Percentiles rank a stretch among this genome's conserved stretches.
Conservation (phyloP, 164 flowering plant species). For the Akebia trifoliata region DNA sequence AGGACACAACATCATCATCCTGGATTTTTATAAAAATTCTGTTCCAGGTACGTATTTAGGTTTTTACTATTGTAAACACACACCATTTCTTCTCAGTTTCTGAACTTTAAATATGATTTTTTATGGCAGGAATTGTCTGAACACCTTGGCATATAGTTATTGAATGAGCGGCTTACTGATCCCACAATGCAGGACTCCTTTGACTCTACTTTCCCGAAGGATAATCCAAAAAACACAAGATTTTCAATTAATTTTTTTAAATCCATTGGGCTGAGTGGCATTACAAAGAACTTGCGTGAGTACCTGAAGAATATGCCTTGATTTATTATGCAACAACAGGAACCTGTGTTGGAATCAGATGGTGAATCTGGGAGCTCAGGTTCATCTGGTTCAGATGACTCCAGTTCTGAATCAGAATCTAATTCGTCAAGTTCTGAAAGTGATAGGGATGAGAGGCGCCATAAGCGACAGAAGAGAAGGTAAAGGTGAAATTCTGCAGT, state of each 20-base stretch:
- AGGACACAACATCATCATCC: conserved; percentile 95
- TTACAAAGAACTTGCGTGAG: conserved; percentile 79
- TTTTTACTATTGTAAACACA: background rate
- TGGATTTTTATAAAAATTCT: conserved; percentile 93
- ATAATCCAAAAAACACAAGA: conserved; percentile 83
- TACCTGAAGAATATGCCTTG: conserved; percentile 88
- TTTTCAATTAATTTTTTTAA: conserved; percentile 90
- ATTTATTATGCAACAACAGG: conserved; percentile 84
- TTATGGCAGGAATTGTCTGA: conserved; percentile 74
- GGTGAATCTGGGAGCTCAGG: conserved; percentile 39
- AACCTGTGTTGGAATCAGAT: conserved; percentile 46
- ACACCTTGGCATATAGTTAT: conserved; percentile 72
- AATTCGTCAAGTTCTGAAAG: conserved; percentile 34
- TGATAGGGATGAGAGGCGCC: conserved; percentile 23
- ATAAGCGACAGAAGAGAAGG: conserved; percentile 34
- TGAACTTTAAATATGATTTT: conserved; percentile 1
- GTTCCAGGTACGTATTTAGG: conserved; percentile 50
- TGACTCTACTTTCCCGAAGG: conserved; percentile 83
- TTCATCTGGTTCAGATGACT: conserved; percentile 29
- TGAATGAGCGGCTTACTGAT: conserved; percentile 76
- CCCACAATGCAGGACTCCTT: conserved; percentile 74
- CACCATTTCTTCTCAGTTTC: background rate
- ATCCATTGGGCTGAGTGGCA: conserved; percentile 91
- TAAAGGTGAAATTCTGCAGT: conserved; percentile 1
- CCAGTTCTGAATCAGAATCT: conserved; percentile 29